Evolutionary conservation across 306 rosid species (phyloP).

Genomic region (Rosa multiflora): DNA sequence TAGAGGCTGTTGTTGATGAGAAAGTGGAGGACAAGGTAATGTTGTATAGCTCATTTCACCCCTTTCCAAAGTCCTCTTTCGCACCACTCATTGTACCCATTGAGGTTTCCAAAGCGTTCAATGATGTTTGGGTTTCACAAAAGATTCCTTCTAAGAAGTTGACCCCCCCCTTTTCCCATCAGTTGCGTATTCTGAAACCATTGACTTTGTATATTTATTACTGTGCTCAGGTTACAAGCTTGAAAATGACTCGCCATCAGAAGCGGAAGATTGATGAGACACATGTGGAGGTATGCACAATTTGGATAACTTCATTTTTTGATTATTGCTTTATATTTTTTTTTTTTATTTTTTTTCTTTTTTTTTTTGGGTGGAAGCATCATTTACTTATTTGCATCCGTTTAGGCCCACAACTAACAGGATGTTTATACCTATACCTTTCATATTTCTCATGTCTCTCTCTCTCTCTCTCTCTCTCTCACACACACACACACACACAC

Average conservation of each 20-base stretch:
- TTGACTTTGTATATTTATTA: background rate
- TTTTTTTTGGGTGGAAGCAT: background rate
- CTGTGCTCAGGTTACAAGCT: conserved; percentile 72
- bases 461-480: background rate
- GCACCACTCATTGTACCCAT: background rate
- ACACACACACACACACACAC: background rate
- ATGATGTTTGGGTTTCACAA: background rate
- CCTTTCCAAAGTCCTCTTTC: background rate
- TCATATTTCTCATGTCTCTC: background rate
- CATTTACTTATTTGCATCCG: background rate
- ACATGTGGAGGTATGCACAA: conserved; percentile 80
- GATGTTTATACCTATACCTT: background rate
- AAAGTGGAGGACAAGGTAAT: conserved; percentile 98
- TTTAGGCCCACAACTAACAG: background rate
- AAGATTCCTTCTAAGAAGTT: background rate
- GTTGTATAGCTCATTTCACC: conserved; percentile 1
- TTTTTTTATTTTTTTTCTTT: background rate
- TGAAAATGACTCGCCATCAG: conserved; percentile 99
- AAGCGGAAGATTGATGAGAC: conserved; percentile 98
- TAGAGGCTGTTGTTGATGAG: conserved; percentile 95
- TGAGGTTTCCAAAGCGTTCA: background rate
- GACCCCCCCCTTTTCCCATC: background rate
- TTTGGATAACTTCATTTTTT: background rate
- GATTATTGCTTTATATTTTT: background rate
- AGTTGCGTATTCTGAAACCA: background rate